Evolutionary conservation across 176 grass and related monocot genomes (phyloP).

Genomic region (Cenchrus fungigraminus): DNA sequence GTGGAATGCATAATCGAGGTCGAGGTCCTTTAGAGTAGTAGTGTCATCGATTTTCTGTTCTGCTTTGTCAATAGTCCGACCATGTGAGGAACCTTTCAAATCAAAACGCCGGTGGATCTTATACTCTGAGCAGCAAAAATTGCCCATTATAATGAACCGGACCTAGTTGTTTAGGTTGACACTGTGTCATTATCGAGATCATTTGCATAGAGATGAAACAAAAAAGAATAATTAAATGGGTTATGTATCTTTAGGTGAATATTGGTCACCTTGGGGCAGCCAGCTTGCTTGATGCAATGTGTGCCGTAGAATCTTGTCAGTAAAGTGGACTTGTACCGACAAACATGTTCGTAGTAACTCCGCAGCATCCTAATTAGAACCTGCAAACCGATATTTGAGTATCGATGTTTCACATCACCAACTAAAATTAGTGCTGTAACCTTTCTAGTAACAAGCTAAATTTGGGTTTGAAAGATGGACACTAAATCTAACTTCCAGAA

Average conservation of each 20-base stretch:
- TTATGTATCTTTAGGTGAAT: background rate
- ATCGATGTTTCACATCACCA: background rate
- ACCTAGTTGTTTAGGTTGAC: slow-evolving; percentile 48
- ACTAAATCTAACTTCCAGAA: background rate
- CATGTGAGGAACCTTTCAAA: slow-evolving; percentile 79
- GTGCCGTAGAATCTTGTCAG: slow-evolving; percentile 77
- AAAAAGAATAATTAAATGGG: background rate
- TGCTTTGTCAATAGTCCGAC: slow-evolving; percentile 61
- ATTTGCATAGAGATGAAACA: slow-evolving; percentile 2
- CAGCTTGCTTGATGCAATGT: slow-evolving; percentile 77
- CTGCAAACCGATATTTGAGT: slow-evolving; percentile 20
- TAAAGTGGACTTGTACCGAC: slow-evolving; percentile 57
- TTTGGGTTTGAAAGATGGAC: background rate
- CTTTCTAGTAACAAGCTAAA: background rate
- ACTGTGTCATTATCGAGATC: slow-evolving; percentile 3
- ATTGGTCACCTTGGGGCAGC: slow-evolving; percentile 65
- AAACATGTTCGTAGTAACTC: slow-evolving; percentile 70
- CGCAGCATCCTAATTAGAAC: slow-evolving; percentile 73
- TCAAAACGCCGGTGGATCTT: slow-evolving; percentile 74
- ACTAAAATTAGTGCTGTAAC: background rate
- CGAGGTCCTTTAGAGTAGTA: slow-evolving; percentile 71
- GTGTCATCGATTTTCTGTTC: slow-evolving; percentile 63
- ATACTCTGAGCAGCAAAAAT: slow-evolving; percentile 75
- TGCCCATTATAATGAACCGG: slow-evolving; percentile 75
- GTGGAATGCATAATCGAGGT: slow-evolving; percentile 70